Base-by-base conservation (phyloP, 2,329 filamentous ascomycete genomes). In the Aspergillus ibericus region DNA sequence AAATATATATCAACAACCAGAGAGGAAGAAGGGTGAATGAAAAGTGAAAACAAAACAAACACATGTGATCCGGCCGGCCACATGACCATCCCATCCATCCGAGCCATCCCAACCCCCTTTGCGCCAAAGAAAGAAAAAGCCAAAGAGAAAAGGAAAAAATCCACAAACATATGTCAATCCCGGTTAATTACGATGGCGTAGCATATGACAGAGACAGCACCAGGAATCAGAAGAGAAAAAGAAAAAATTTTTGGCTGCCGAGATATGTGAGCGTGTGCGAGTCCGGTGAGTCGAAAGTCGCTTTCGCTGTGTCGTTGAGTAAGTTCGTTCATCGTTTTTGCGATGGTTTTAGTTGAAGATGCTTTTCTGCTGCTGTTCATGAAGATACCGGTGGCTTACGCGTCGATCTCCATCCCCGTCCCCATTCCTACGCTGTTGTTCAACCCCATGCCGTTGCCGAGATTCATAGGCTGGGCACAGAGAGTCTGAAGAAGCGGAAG, bases 401-500 rank as follows among this genome's bases (percentile, higher is more conserved):
- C 66, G 58, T 78, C 76, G 58, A 78, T 75, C 49, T 78, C 76
- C 75, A 78, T 78, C 50, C 68, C 68, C 61, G 49, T 66, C 49
- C 73, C 73, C 69, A 71, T 72, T 63, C 62, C 73, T 56, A 70
- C 65, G 59, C 70, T 68, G 60, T 61, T 66, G 59, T 67, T 75
- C 69, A 70, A 61, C 63, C 60, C 58, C 52, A 48, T 57, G 34
- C 59, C 61, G 53, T 63, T 63, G 57, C 55, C 58, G 61, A 60
- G 50, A 15, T 32, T 44, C 22, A 32, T 22, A 51, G 67, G 65
- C 47, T 71, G 68, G 2, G 61, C 66, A 55, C 69, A 68, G 25
- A 72, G 53, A 22, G 69, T 69, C 61, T 72, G 71, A 15, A 75
- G 59, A 36, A 74, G 68, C 38, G 73, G 72, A 2, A 72, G 66